Percentiles rank a stretch among this genome's conserved stretches.
Evolutionary conservation across 257 asterid species (phyloP).

Genomic region (Verbascum thapsus): DNA sequence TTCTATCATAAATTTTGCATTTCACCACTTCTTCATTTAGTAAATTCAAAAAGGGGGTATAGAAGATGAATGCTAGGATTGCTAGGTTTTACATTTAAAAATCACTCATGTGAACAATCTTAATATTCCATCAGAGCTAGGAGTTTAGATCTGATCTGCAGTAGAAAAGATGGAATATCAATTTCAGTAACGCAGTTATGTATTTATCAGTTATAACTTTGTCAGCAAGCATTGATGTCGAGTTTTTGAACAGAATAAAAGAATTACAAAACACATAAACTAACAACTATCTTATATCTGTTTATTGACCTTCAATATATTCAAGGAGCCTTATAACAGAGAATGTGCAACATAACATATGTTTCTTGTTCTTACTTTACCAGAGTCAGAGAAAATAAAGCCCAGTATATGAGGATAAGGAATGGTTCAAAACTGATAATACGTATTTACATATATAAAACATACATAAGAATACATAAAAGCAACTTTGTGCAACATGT

Average conservation of each 20-base stretch:
- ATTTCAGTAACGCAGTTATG: background rate
- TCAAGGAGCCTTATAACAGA: background rate
- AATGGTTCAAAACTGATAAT: background rate
- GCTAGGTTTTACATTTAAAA: slow-evolving; percentile 18
- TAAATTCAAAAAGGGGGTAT: slow-evolving; percentile 5
- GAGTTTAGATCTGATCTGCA: slow-evolving; percentile 3
- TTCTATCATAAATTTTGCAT: background rate
- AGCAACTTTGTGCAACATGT: background rate
- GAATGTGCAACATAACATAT: slow-evolving; percentile 11
- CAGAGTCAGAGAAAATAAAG: too few species aligned
- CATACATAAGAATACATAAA: background rate
- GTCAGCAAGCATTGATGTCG: slow-evolving; percentile 12
- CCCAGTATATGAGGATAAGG: background rate
- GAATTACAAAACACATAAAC: background rate
- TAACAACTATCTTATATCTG: too few species aligned
- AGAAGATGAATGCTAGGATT: slow-evolving; percentile 6
- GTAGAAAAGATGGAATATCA: background rate
- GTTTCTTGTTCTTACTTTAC: background rate
- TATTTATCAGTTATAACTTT: background rate
- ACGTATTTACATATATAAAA: background rate
- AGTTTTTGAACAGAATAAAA: slow-evolving; percentile 18
- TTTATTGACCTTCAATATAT: too few species aligned
- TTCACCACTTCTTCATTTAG: background rate
- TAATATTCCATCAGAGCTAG: background rate
- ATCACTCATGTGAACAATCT: background rate